Evolutionary conservation across 352 stramenopile genomes (phyloP).

Genomic region (Phytophthora pini): DNA sequence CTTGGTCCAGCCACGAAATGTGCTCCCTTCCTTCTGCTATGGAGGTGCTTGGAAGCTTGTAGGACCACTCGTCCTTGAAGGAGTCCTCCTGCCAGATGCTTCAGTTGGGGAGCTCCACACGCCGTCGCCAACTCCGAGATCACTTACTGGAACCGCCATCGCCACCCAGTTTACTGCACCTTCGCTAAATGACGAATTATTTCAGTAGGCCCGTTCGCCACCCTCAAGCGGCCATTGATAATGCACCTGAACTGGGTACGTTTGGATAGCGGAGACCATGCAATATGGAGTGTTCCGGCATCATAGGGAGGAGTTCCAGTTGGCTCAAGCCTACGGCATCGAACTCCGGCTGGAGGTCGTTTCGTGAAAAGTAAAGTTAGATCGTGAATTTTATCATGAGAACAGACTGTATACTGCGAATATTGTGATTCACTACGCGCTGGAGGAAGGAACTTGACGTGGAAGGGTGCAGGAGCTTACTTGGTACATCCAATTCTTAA

Average conservation of each 20-base stretch:
- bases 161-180: neutral
- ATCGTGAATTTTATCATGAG: neutral
- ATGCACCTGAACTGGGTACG: neutral
- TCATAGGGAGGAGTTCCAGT: too few species aligned
- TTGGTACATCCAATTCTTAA: neutral
- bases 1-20: conserved; percentile 23
- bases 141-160: neutral
- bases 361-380: neutral
- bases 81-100: conserved; percentile 10
- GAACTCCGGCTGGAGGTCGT: neutral
- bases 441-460: too few species aligned
- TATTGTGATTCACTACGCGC: neutral
- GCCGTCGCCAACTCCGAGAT: neutral
- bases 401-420: neutral
- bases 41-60: conserved; percentile 2
- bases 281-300: neutral
- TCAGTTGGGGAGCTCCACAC: conserved; percentile 8
- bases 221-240: neutral
- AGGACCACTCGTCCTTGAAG: conserved; percentile 15
- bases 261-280: neutral
- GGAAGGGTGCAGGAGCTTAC: neutral
- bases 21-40: conserved; percentile 14
- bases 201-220: too few species aligned
- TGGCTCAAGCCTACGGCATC: too few species aligned
- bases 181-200: neutral